Evolutionary conservation across 2,329 filamentous ascomycete species (phyloP), one percentile per base, ranked within the genome.

Genomic region (Colletotrichum lentis): DNA sequence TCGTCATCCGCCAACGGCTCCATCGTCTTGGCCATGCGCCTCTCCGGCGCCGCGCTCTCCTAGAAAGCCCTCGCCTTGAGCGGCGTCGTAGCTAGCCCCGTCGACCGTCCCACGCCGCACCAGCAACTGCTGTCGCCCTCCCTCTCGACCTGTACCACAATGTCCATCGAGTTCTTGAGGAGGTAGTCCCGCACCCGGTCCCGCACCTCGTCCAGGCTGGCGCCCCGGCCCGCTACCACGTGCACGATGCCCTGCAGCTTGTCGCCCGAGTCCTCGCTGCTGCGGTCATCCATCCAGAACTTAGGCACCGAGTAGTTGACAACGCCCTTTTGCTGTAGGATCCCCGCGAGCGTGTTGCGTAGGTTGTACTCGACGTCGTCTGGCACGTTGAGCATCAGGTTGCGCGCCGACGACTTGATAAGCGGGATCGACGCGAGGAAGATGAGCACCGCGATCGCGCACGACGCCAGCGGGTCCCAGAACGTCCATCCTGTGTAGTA

Each of bases 391-490:
- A 99, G 85, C 24, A 99, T 84, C 3, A 99, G 82, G 22, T 92
- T 90, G 73, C 90, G 91, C 1, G 94, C 96, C 1, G 92, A 94
- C 18, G 91, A 93, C 70, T 88, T 89, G 24, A 99, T 94, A 0
- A 99, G 86, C 0, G 96, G 96, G 37, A 95, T 88, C 0, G 96
- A 93, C 10, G 94, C 97, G n/a, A 91, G 86, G 77, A 97, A 94
- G 72, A 99, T 99, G 54, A 99, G 85, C 31, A 96, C 85, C 0
- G 96, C 95, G 72, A 99, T 99, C 68, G 97, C 85, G 77, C 94
- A 96, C 0, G 95, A 97, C 0, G 96, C 96, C 22, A 98, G 80
- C 2, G 96, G 96, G 77, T 99, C 96, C 88, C 95, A 99, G 27
- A 95, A 93, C 7, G 93, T 87, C 94, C 95, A 98, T 18, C 92